phyloP scores from a whole-genome alignment of 305 asterid genomes.

The Fraxinus paxiana region DNA sequence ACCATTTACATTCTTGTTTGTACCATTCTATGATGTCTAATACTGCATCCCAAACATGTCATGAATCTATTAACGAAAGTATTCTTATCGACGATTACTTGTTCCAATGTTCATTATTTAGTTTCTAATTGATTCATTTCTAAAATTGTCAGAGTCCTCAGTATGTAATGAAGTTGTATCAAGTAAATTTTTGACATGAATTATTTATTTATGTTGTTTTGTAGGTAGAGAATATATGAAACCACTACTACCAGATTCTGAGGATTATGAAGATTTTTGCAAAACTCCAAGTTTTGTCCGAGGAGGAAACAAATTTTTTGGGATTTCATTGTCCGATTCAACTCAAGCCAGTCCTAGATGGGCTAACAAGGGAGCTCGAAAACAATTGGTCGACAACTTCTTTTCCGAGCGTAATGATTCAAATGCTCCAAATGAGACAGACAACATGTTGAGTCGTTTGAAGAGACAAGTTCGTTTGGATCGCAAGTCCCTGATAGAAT shows the following conservation, averaged over 20 bases:
- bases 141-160: not conserved
- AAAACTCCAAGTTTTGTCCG: constrained; percentile 51
- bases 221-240: constrained; percentile 52
- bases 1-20: not conserved
- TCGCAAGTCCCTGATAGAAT: constrained; percentile 56
- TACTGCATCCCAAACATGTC: not conserved
- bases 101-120: not conserved
- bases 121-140: not conserved
- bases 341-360: constrained; percentile 70
- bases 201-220: not conserved
- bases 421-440: constrained; percentile 36
- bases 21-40: not conserved
- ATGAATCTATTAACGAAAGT: not conserved
- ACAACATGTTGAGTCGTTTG: constrained; percentile 41
- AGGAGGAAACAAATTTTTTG: constrained; percentile 53
- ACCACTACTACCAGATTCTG: constrained; percentile 45
- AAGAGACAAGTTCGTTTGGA: constrained; percentile 59
- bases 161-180: not conserved
- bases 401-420: constrained; percentile 36
- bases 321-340: constrained; percentile 59
- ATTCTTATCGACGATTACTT: not conserved
- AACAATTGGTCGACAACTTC: constrained; percentile 31
- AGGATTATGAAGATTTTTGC: constrained; percentile 44
- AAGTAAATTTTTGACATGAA: not conserved
- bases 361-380: constrained; percentile 31